These are phyloP conservation scores for Conticribra guillardii DNA, from an alignment of 108 stramenopile species.

Conservation along the genomic window DNA sequence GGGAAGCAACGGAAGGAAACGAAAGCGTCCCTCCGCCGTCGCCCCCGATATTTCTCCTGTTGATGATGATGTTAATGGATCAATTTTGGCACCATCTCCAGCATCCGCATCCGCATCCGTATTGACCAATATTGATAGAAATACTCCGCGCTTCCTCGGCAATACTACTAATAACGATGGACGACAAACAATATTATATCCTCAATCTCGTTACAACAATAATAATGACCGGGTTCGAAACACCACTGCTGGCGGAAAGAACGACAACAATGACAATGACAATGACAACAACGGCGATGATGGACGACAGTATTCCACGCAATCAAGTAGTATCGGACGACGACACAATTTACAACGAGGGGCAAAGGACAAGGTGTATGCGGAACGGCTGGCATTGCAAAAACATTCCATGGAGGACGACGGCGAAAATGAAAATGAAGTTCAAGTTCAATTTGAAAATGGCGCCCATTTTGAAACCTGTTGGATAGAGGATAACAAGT, in stretches of 20 bases:
- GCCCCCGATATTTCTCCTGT: neutral
- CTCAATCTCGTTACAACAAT: too few species aligned
- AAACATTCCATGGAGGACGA: neutral
- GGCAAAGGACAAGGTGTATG: slow-evolving; percentile 45
- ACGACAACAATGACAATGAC: too few species aligned
- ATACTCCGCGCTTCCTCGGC: too few species aligned
- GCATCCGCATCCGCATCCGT: neutral
- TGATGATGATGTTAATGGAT: too few species aligned
- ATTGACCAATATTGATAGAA: too few species aligned
- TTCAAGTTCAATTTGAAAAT: neutral
- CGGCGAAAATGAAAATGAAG: slow-evolving; percentile 2
- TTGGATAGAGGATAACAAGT: neutral
- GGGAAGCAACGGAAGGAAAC: slow-evolving; percentile 1
- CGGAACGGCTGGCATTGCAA: slow-evolving; percentile 21
- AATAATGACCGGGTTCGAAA: too few species aligned
- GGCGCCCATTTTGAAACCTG: neutral
- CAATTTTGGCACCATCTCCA: neutral
- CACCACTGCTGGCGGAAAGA: too few species aligned
- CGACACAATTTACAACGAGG: slow-evolving; percentile 24
- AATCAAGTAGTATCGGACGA: neutral
- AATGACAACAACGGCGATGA: too few species aligned
- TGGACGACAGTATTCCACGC: too few species aligned
- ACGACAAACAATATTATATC: too few species aligned
- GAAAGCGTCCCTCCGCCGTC: slow-evolving; percentile 4
- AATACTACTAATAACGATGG: too few species aligned